Evolutionary conservation across 768 basidiomycete species (phyloP).

Genomic region (Trametes coccinea): DNA sequence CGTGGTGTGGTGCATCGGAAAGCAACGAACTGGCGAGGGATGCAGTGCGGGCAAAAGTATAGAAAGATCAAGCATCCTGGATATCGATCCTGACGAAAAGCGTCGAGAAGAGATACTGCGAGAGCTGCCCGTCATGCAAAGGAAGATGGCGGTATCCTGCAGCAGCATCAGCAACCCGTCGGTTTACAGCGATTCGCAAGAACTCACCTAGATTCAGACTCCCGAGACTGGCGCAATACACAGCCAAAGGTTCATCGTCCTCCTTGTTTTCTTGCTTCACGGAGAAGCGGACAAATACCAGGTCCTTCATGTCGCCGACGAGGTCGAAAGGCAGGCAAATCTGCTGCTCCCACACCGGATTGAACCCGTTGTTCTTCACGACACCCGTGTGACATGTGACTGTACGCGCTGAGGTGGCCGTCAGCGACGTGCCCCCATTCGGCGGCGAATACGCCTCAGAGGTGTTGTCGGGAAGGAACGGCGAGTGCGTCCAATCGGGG

Average conservation of each 20-base stretch:
- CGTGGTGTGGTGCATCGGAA: neutral
- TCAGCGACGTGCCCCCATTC: constrained; percentile 24
- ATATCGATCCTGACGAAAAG: constrained; percentile 76
- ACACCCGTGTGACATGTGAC: constrained; percentile 58
- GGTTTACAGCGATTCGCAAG: constrained; percentile 1
- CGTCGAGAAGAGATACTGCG: constrained; percentile 92
- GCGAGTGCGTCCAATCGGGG: constrained; percentile 61
- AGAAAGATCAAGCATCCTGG: constrained; percentile 30
- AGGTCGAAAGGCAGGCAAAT: constrained; percentile 75
- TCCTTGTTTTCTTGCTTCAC: constrained; percentile 66
- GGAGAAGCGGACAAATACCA: constrained; percentile 81
- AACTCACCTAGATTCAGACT: constrained; percentile 69
- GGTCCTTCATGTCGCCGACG: constrained; percentile 72
- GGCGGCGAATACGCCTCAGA: constrained; percentile 22
- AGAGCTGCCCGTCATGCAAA: constrained; percentile 82
- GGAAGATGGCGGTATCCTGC: constrained; percentile 89
- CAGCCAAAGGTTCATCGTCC: constrained; percentile 67
- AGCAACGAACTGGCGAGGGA: neutral
- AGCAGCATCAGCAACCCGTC: constrained; percentile 32
- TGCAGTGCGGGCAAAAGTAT: neutral
- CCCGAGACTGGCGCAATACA: constrained; percentile 72
- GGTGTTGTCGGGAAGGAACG: constrained; percentile 5
- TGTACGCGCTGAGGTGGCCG: constrained; percentile 42
- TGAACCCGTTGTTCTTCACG: constrained; percentile 89
- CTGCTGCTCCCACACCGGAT: constrained; percentile 82